These are phyloP conservation scores for Tylopilus balloui DNA, from an alignment of 768 basidiomycete species.

Conservation along the genomic window DNA sequence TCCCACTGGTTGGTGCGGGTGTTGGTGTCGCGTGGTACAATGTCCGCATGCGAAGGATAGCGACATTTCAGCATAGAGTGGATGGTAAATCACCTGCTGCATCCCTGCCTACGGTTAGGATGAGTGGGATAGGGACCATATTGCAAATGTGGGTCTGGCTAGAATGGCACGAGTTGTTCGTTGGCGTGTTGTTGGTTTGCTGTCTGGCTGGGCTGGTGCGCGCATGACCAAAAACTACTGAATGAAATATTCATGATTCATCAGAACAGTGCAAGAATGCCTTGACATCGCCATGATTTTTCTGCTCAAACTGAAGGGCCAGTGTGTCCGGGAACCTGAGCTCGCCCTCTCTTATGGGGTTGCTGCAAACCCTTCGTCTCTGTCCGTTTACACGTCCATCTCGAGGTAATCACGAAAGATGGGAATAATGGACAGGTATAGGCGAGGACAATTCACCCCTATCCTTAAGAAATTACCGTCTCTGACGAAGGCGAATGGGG, in stretches of 20 bases:
- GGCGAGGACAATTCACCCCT: not conserved
- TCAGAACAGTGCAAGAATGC: not conserved
- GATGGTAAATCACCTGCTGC: conserved; percentile 1
- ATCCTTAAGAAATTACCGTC: conserved; percentile 40
- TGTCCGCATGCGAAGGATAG: conserved; percentile 51
- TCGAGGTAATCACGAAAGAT: conserved; percentile 65
- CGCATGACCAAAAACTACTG: not conserved
- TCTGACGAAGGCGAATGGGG: conserved; percentile 41
- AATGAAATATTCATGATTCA: not conserved
- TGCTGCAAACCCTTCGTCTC: conserved; percentile 70
- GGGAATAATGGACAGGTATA: conserved; percentile 5
- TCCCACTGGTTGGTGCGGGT: conserved; percentile 65
- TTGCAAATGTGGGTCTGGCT: conserved; percentile 49
- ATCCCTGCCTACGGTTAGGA: conserved; percentile 20
- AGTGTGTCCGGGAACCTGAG: not conserved
- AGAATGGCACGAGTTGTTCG: conserved; percentile 7
- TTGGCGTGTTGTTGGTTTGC: not conserved
- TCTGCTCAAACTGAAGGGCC: not conserved
- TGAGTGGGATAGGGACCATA: conserved; percentile 37
- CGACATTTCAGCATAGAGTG: conserved; percentile 22
- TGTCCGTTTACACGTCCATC: conserved; percentile 87
- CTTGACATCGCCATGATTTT: not conserved
- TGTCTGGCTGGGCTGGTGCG: conserved; percentile 1
- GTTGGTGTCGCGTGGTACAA: conserved; percentile 63
- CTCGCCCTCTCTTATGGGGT: conserved; percentile 81